Conservation (phyloP, 106 monocot genomes). For the Amphibolis antarctica region DNA sequence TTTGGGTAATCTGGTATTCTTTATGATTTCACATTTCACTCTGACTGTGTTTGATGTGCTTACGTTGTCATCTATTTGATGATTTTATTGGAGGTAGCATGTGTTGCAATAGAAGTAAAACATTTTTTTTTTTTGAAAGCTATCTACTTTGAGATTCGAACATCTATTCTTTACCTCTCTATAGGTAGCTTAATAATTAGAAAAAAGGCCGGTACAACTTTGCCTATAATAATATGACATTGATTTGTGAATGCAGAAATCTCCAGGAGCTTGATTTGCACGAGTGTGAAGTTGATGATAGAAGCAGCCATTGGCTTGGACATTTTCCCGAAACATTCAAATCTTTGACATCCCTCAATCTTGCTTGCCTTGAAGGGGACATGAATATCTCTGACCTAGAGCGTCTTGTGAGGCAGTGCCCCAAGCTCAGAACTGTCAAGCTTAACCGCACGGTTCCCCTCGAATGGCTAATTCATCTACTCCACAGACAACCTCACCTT, state of each 20-base stretch:
- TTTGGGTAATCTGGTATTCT: no score
- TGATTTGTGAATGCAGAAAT: constrained; percentile 22
- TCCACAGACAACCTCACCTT: constrained; percentile 41
- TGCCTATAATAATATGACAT: neutral
- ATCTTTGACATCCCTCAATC: constrained; percentile 54
- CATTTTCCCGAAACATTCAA: constrained; percentile 56
- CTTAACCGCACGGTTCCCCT: constrained; percentile 62
- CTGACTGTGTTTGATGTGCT: no score
- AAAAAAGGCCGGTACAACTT: neutral
- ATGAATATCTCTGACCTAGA: constrained; percentile 51
- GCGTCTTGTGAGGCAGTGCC: constrained; percentile 46
- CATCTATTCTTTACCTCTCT: no score
- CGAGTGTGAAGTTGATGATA: constrained; percentile 60
- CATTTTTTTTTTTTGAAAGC: no score
- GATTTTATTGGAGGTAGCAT: no score
- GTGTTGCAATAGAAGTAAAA: no score
- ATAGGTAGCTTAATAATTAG: neutral
- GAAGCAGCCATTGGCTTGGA: constrained; percentile 60
- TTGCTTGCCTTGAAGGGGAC: constrained; percentile 62
- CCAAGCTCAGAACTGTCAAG: constrained; percentile 45
- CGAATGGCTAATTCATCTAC: constrained; percentile 41
- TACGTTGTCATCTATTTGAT: no score
- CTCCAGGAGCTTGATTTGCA: constrained; percentile 57
- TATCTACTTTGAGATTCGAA: no score
- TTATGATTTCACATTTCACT: no score